A percentile compares a stretch with the other conserved stretches of the same genome.
These are phyloP conservation scores for Epichloe coenophiala DNA, from an alignment of 2,329 filamentous ascomycete genomes.

Conservation along the genomic window DNA sequence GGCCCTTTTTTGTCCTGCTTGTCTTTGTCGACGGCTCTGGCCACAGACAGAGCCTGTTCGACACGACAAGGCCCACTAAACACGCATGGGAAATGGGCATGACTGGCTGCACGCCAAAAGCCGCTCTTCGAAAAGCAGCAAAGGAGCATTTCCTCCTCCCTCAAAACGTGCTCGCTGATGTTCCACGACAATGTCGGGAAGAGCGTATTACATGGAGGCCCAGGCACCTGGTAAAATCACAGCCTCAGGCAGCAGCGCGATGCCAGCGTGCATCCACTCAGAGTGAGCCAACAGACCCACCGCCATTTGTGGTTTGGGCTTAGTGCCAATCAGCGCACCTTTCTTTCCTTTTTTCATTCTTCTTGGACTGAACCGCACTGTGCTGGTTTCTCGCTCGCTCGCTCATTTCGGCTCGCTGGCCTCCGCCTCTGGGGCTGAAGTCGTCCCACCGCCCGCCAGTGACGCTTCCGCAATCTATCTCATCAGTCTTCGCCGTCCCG, in stretches of 20 bases:
- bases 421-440: not conserved
- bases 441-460: not conserved
- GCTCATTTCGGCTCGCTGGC: not conserved
- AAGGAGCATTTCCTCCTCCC: no score
- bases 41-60: no score
- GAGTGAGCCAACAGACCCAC: not conserved
- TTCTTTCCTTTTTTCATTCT: not conserved
- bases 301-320: not conserved
- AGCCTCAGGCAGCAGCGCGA: slow-evolving; percentile 1
- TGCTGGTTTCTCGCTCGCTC: not conserved
- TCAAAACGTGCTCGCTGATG: not conserved
- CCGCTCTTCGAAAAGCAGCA: no score
- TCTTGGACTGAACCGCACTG: not conserved
- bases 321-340: slow-evolving; percentile 1
- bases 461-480: no score
- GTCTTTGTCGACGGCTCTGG: not conserved
- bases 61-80: no score
- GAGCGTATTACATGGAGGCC: no score
- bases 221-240: no score
- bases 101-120: not conserved
- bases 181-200: not conserved
- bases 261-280: not conserved
- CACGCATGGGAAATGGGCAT: not conserved
- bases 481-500: no score
- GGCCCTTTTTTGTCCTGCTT: not conserved